Percentiles rank a stretch among this genome's conserved stretches.
These are phyloP conservation scores for Thermomucor indicae-seudaticae DNA, from an alignment of 371 early-diverging fungal genomes.

Conservation along the genomic window DNA sequence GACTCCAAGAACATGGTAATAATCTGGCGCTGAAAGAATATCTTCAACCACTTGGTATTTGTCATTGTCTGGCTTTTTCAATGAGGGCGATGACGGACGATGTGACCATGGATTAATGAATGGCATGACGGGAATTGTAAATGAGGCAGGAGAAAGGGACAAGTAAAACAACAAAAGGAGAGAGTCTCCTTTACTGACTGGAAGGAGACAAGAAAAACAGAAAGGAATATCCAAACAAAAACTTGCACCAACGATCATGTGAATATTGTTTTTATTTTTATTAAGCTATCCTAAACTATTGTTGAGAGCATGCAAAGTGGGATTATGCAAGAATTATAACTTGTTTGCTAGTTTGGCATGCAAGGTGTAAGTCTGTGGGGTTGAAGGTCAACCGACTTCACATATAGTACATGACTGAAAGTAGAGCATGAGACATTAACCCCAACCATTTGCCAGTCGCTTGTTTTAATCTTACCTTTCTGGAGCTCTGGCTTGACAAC, in stretches of 20 bases:
- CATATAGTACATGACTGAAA: conserved; percentile 17
- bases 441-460: background rate
- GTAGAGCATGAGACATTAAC: background rate
- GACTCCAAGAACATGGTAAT: conserved; percentile 33
- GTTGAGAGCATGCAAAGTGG: no score
- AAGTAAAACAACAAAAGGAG: background rate
- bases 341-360: no score
- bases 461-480: conserved; percentile 22
- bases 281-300: no score
- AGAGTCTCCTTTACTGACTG: no score
- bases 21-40: conserved; percentile 29
- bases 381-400: no score
- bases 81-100: background rate
- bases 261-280: no score
- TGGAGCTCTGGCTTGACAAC: conserved; percentile 33
- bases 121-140: conserved; percentile 13
- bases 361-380: no score
- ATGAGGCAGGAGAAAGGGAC: background rate
- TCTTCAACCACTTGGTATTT: conserved; percentile 37
- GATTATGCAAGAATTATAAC: no score
- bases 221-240: no score
- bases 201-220: no score
- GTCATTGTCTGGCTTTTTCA: conserved; percentile 6
- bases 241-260: no score
- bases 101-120: conserved; percentile 11